Base-by-base conservation (phyloP, 2,329 filamentous ascomycete species). In the Fusarium torulosum region DNA sequence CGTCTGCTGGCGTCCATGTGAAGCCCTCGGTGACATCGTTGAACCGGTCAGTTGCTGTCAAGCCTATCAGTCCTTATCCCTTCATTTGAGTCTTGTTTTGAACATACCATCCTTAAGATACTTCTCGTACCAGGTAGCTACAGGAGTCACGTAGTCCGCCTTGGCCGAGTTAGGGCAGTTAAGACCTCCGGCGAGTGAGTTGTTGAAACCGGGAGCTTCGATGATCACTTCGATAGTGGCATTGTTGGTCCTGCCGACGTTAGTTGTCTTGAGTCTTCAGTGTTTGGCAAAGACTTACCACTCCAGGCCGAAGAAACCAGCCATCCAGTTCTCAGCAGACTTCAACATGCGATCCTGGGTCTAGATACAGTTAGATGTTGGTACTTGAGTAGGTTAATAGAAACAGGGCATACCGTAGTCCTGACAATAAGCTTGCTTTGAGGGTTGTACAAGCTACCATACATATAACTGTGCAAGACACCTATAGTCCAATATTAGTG, bases 341-440 rank as follows among this genome's bases (percentile, higher is more conserved):
- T 93, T 89, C 21, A 91, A 81, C 91, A 94, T 94, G 23, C 91
- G 87, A 74, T 92, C 88, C 75, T 94, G 90, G 2, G 91, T 92
- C 80, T 83, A 33, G 2, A 17, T 1, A n/a, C 1, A 40, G 63
- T 75, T 49, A 75, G 67, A 35, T 10, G 6, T 23, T 20, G 20
- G 23, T 15, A 9, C 10, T 20, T 20, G 6, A 7, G 10, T 20
- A 21, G 20, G 15, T 8, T 13, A 13, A n/a, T 15, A 17, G 31
- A 11, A 11, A 21, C 6, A 25, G 19, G 9, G 66, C 79, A 54
- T 75, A 82, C 82, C 53, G 91, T 93, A 2, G 90, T 92, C 27
- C 91, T 84, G 17, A 88, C 90, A 58, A 93, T 86, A 61, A 94
- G 88, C 79, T 92, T 93, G 77, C 84, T 89, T 56, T 86, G 85